Evolutionary conservation across 495 filamentous ascomycete species (phyloP), one percentile per base, ranked within the genome.

Genomic region (Tetracladium setigerum): DNA sequence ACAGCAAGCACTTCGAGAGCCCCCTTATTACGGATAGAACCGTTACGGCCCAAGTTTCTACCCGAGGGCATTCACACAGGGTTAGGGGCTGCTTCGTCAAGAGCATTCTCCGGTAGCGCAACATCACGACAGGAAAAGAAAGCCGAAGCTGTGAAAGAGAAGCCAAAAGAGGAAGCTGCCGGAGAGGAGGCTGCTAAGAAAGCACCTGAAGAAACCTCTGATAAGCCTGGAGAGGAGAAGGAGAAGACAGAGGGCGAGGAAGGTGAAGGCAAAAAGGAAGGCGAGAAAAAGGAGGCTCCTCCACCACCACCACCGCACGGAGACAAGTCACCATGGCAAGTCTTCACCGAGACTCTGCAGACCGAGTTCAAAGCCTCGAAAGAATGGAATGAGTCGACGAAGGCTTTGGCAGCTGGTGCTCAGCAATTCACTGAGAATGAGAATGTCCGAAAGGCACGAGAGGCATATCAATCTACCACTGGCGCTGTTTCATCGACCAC

Each of bases 361-460:
- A 71, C 74, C 41, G 92, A 97, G 62, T 92, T 98, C 67, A 90
- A 95, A 61, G 86, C 89, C 22, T 97, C 92, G 14, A 95, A 97
- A 62, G 92, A 98, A 65, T 98, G 94, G 92, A 92, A 97, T 58
- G 92, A 98, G 56, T 95, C 87, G 36, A 98, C 90, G 14, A 96
- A 97, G 63, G 87, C 89, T 43, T 76, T 98, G 10, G 87, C 88
- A 11, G 84, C 85, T 32, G 86, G 83, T 0, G 89, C 88, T 18
- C 83, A 95, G 55, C 77, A 95, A 50, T 89, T 98, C 60, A 84
- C 80, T n/a, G 92, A 97, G 63, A 96, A 84, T 58, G 89, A 95
- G 62, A 85, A 81, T n/a, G 82, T 98, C 32, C 82, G 85, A 52
- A 80, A 83, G 50, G 92, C 92, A 22, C 81, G 86, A 44, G 78